phyloP scores from a whole-genome alignment of 1,284 basidiomycete genomes.

The Irpex sp. region DNA sequence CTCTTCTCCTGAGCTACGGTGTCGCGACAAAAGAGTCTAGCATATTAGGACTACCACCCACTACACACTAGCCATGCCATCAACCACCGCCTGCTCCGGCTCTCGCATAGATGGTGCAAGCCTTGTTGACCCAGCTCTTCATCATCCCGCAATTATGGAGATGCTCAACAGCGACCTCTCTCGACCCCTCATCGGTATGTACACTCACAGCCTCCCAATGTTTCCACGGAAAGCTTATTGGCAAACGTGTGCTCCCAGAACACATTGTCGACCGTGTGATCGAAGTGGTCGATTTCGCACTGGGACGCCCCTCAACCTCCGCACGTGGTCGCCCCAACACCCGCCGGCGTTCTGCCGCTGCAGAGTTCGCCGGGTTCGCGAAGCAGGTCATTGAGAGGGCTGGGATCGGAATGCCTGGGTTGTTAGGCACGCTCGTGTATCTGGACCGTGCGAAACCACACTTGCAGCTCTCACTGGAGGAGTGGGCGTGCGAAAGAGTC shows the following conservation, averaged over 20 bases:
- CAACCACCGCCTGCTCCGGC: conserved; percentile 26
- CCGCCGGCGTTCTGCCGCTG: conserved; percentile 43
- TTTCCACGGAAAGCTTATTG: conserved; percentile 4
- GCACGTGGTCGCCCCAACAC: conserved; percentile 41
- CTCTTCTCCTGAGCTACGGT: background rate
- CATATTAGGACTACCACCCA: background rate
- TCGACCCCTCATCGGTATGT: conserved; percentile 57
- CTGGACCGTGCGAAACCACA: conserved; percentile 69
- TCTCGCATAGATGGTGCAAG: conserved; percentile 37
- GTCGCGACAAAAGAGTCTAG: background rate
- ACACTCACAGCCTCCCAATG: background rate
- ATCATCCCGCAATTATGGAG: conserved; percentile 60
- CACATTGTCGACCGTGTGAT: conserved; percentile 62
- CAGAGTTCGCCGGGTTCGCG: conserved; percentile 58
- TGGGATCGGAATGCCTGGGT: conserved; percentile 59
- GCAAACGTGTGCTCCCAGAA: conserved; percentile 36
- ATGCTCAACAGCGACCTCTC: conserved; percentile 60
- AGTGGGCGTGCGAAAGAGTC: conserved; percentile 76
- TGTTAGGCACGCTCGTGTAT: conserved; percentile 67
- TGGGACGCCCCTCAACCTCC: conserved; percentile 56
- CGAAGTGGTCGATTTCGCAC: conserved; percentile 71
- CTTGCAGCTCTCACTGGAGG: conserved; percentile 69
- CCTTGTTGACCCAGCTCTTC: conserved; percentile 58
- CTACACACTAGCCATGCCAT: conserved; percentile 5
- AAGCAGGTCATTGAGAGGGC: conserved; percentile 62